Evolutionary conservation across 345 rosid genomes (phyloP).

Genomic region (Euphorbia tirucalli): DNA sequence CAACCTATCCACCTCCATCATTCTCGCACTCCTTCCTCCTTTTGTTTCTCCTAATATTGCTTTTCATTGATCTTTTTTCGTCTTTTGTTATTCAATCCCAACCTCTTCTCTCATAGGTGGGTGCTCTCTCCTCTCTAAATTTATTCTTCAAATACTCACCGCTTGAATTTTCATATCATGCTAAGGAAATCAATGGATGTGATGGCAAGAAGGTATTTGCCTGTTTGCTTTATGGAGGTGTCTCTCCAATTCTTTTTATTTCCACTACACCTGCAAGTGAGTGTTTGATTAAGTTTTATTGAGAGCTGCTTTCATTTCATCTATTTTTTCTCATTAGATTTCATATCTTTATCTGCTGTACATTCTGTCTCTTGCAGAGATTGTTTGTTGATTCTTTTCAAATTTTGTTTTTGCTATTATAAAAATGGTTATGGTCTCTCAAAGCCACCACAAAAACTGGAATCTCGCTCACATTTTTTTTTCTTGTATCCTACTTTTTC

Average conservation of each 20-base stretch:
- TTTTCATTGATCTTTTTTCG: no score
- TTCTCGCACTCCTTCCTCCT: no score
- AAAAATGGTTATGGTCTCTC: constrained; percentile 95
- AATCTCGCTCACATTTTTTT: no score
- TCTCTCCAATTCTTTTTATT: constrained; percentile 51
- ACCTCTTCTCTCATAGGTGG: no score
- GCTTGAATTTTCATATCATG: constrained; percentile 21
- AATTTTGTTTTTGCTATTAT: constrained; percentile 59
- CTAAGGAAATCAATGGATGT: constrained; percentile 11
- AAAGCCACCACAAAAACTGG: constrained; percentile 83
- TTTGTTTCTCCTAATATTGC: no score
- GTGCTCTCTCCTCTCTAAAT: no score
- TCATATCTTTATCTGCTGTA: neutral
- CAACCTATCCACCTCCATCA: no score
- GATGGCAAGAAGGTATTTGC: constrained; percentile 53
- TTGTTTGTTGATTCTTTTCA: constrained; percentile 68
- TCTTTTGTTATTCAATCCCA: no score
- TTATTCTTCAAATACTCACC: constrained; percentile 19
- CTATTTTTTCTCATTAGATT: neutral
- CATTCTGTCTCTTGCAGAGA: constrained; percentile 53
- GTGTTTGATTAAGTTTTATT: no score
- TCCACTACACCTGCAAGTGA: constrained; percentile 83
- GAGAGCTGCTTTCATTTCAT: constrained; percentile 16
- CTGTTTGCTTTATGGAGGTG: constrained; percentile 44
- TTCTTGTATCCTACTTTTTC: no score